A percentile compares a stretch with the other conserved stretches of the same genome.
phyloP scores from a whole-genome alignment of 257 asterid species.

The Plantago ovata region DNA sequence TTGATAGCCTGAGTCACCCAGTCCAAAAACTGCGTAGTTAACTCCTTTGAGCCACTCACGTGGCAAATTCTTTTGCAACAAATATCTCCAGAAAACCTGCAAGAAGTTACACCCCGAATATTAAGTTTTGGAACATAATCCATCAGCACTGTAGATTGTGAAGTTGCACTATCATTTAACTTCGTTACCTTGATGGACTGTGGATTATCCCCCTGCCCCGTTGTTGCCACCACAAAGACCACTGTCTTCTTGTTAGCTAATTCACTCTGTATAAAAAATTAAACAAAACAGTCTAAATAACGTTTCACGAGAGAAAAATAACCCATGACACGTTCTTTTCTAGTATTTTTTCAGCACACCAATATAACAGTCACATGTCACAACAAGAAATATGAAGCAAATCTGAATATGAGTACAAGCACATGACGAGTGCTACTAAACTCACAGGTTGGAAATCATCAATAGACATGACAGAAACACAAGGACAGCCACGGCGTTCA shows the following conservation, averaged over 20 bases:
- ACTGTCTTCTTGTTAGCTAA: constrained; percentile 51
- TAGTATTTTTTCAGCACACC: neutral
- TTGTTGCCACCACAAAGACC: constrained; percentile 88
- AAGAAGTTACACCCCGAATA: constrained; percentile 12
- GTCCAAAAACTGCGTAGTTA: constrained; percentile 84
- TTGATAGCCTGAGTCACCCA: constrained; percentile 99
- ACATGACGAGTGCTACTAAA: neutral
- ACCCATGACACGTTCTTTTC: neutral
- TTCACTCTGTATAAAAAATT: constrained; percentile 39
- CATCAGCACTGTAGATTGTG: neutral
- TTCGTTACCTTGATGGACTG: constrained; percentile 78
- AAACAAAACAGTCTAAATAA: neutral
- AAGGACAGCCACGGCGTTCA: constrained; percentile 75
- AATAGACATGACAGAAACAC: constrained; percentile 51
- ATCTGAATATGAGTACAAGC: neutral
- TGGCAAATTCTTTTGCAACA: constrained; percentile 71
- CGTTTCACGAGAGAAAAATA: constrained; percentile 1
- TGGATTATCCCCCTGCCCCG: constrained; percentile 96
- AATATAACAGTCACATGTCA: neutral
- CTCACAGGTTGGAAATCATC: constrained; percentile 72
- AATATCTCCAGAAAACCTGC: constrained; percentile 91
- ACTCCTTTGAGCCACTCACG: constrained; percentile 81
- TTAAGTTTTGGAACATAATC: neutral
- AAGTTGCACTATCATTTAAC: constrained; percentile 12
- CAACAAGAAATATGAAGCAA: neutral